phyloP scores from a whole-genome alignment of 495 filamentous ascomycete genomes.

The Chaetomium cochliodes region DNA sequence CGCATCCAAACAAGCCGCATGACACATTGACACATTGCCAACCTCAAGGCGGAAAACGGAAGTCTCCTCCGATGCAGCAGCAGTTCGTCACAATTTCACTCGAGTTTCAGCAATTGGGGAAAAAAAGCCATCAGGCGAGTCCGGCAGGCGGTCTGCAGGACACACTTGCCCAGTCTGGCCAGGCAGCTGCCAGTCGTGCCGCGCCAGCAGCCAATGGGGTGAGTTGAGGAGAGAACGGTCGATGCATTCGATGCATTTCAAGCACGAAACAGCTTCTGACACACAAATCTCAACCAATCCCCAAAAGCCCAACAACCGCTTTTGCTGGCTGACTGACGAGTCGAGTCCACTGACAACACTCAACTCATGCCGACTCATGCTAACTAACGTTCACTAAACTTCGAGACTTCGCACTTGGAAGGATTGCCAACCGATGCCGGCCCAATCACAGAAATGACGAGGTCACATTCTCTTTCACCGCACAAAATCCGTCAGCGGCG shows the following conservation, averaged over 20 bases:
- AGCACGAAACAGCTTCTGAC: conserved; percentile 8
- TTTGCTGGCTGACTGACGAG: not conserved
- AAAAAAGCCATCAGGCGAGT: not conserved
- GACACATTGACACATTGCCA: not conserved
- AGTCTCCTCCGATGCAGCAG: conserved; percentile 14
- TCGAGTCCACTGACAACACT: too few relatives aligned
- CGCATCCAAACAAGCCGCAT: not conserved
- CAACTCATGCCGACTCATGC: too few relatives aligned
- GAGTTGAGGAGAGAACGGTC: not conserved
- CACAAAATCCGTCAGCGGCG: not conserved
- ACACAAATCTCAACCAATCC: conserved; percentile 4
- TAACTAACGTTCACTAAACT: not conserved
- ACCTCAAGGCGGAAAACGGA: conserved; percentile 1
- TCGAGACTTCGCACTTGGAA: not conserved
- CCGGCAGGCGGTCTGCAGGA: not conserved
- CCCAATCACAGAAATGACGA: not conserved
- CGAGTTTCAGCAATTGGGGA: not conserved
- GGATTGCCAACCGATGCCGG: not conserved
- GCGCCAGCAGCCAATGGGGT: conserved; percentile 6
- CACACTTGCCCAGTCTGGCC: not conserved
- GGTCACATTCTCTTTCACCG: not conserved
- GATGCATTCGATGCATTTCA: conserved; percentile 5
- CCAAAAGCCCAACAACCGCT: not conserved
- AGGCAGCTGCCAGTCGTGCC: not conserved
- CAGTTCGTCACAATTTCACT: not conserved